phyloP scores from a whole-genome alignment of 2,329 filamentous ascomycete species.

The Pyrenochaeta sp. region DNA sequence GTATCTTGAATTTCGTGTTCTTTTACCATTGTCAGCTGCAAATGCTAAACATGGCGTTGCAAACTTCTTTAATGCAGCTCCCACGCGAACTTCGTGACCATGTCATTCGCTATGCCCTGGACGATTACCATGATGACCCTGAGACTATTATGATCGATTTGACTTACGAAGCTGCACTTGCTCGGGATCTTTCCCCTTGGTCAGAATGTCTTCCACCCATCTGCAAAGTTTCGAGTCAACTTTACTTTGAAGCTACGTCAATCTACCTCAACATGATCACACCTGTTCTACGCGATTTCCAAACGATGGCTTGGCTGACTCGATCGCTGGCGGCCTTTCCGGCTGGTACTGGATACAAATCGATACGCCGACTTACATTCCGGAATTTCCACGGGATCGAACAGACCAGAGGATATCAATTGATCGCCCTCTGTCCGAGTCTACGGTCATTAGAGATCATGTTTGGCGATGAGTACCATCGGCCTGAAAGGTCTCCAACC shows the following conservation, averaged over 20 bases:
- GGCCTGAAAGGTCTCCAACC: slow-evolving; percentile 8
- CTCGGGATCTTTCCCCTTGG: slow-evolving; percentile 1
- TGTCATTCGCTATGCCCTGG: slow-evolving; percentile 4
- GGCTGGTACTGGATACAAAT: neutral
- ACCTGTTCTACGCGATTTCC: neutral
- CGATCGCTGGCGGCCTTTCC: slow-evolving; percentile 13
- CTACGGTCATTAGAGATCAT: slow-evolving; percentile 7
- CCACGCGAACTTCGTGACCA: slow-evolving; percentile 12
- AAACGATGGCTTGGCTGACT: slow-evolving; percentile 10
- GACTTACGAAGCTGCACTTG: slow-evolving; percentile 2
- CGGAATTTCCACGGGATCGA: slow-evolving; percentile 16
- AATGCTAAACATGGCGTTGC: too few species aligned
- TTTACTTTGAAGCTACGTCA: slow-evolving; percentile 10
- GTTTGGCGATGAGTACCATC: slow-evolving; percentile 8
- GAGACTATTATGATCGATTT: neutral
- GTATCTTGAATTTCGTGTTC: too few species aligned
- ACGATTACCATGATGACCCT: neutral
- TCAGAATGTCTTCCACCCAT: slow-evolving; percentile 1
- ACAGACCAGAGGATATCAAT: slow-evolving; percentile 11
- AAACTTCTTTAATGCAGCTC: slow-evolving; percentile 1
- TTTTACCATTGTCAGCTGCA: too few species aligned
- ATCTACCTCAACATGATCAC: slow-evolving; percentile 1
- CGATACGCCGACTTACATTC: slow-evolving; percentile 7
- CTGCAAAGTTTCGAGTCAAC: slow-evolving; percentile 7
- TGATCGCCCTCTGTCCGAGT: slow-evolving; percentile 6